Conservation (phyloP, 306 rosid genomes). For the Sphenostylis stenocarpa region DNA sequence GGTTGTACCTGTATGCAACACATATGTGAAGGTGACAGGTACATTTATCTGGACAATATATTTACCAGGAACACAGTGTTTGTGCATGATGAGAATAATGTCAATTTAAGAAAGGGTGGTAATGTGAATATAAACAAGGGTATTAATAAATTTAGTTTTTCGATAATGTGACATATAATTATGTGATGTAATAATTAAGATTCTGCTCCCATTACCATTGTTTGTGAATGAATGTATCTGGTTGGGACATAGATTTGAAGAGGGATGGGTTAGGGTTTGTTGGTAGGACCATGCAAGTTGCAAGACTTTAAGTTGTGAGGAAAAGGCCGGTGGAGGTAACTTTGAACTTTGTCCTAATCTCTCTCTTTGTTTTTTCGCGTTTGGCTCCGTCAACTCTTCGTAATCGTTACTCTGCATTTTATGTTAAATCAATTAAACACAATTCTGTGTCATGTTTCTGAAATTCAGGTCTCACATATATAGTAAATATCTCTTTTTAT, state of each 20-base stretch:
- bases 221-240: slow-evolving; percentile 21
- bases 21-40: slow-evolving; percentile 26
- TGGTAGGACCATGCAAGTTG: slow-evolving; percentile 45
- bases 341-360: slow-evolving; percentile 30
- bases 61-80: neutral
- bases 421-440: neutral
- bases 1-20: slow-evolving; percentile 16
- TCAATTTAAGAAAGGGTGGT: neutral
- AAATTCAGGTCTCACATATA: no score
- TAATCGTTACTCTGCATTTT: slow-evolving; percentile 5
- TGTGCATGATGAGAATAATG: neutral
- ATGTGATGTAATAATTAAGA: slow-evolving; percentile 19
- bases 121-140: neutral
- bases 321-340: slow-evolving; percentile 1
- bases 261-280: slow-evolving; percentile 18
- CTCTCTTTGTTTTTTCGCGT: neutral
- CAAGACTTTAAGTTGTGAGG: slow-evolving; percentile 36
- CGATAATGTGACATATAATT: neutral
- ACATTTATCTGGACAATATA: slow-evolving; percentile 23
- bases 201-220: slow-evolving; percentile 8
- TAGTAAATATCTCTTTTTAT: no score
- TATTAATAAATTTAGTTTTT: neutral
- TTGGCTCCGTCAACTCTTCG: slow-evolving; percentile 21
- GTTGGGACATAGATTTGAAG: slow-evolving; percentile 33
- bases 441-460: no score